phyloP scores from a whole-genome alignment of 2,329 filamentous ascomycete genomes.

The Didymella lethalis region DNA sequence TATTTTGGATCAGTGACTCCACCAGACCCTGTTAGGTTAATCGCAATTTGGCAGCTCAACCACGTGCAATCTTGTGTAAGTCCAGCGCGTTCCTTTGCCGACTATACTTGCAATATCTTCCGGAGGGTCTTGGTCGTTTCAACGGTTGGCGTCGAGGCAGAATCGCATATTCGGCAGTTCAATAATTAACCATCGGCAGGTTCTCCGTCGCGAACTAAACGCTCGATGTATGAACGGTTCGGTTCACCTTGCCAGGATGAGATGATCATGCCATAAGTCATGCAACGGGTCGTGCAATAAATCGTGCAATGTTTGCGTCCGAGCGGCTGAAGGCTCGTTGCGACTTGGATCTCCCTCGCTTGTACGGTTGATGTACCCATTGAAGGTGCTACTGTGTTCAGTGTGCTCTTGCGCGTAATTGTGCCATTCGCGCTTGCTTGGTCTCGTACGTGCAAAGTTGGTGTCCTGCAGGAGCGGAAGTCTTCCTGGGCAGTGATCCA shows the following conservation, averaged over 20 bases:
- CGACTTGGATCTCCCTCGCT: background rate
- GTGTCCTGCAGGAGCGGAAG: background rate
- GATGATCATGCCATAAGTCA: conserved; percentile 19
- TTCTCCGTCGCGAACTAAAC: conserved; percentile 6
- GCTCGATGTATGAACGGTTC: conserved; percentile 9
- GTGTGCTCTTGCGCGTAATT: background rate
- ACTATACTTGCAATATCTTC: background rate
- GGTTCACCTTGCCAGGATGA: conserved; percentile 8
- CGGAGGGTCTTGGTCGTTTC: conserved; percentile 3
- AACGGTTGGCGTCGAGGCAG: background rate
- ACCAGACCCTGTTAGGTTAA: conserved; percentile 7
- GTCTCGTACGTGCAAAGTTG: background rate
- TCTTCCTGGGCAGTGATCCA: conserved; percentile 3
- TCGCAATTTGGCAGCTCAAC: conserved; percentile 10
- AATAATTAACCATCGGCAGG: conserved; percentile 6
- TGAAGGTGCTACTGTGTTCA: background rate
- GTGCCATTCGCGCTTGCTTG: background rate
- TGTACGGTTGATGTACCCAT: background rate
- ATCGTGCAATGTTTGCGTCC: conserved; percentile 9
- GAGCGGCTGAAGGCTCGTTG: conserved; percentile 3
- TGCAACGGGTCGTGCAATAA: conserved; percentile 16
- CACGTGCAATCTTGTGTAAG: conserved; percentile 5
- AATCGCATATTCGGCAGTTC: conserved; percentile 8
- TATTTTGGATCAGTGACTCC: conserved; percentile 6
- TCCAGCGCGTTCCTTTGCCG: background rate